Evolutionary conservation across 2,329 filamentous ascomycete species (phyloP).

Genomic region (Alternaria gaisen): DNA sequence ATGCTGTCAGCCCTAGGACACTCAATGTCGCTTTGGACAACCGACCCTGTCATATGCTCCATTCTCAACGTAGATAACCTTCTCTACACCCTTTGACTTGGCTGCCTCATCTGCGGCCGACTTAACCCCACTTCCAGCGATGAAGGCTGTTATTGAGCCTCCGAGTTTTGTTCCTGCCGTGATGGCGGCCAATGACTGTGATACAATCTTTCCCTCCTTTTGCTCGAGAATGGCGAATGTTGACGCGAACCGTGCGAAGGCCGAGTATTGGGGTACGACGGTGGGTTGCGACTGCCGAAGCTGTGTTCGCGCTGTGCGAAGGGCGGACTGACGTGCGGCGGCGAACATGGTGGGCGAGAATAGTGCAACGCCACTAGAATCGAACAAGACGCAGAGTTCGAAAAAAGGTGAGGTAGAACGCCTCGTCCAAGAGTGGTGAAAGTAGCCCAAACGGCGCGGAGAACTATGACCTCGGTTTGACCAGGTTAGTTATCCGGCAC

Average conservation of each 20-base stretch:
- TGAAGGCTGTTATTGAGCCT: conserved; percentile 83
- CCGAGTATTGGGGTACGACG: conserved; percentile 58
- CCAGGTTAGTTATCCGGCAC: conserved; percentile 27
- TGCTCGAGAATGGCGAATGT: conserved; percentile 94
- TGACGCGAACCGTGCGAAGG: conserved; percentile 76
- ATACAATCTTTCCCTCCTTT: conserved; percentile 84
- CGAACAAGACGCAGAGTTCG: not conserved
- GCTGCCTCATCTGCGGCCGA: conserved; percentile 81
- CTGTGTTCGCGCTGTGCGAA: conserved; percentile 55
- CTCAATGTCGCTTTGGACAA: not conserved
- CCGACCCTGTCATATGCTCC: conserved; percentile 87
- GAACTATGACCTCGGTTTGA: conserved; percentile 43
- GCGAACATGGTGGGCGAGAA: conserved; percentile 46
- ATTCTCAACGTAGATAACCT: conserved; percentile 89
- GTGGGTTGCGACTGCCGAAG: conserved; percentile 51
- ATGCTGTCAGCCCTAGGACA: conserved; percentile 15
- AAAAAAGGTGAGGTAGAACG: not conserved
- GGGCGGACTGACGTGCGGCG: conserved; percentile 45
- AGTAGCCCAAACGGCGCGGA: conserved; percentile 12
- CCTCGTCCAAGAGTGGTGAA: conserved; percentile 10
- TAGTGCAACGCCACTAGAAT: conserved; percentile 6
- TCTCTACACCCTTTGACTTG: conserved; percentile 89
- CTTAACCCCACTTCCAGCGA: conserved; percentile 83
- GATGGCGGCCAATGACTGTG: conserved; percentile 82
- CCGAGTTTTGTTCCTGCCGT: conserved; percentile 88